Evolutionary conservation across 768 basidiomycete genomes (phyloP).

Genomic region (Termitomyces eurrhizus): DNA sequence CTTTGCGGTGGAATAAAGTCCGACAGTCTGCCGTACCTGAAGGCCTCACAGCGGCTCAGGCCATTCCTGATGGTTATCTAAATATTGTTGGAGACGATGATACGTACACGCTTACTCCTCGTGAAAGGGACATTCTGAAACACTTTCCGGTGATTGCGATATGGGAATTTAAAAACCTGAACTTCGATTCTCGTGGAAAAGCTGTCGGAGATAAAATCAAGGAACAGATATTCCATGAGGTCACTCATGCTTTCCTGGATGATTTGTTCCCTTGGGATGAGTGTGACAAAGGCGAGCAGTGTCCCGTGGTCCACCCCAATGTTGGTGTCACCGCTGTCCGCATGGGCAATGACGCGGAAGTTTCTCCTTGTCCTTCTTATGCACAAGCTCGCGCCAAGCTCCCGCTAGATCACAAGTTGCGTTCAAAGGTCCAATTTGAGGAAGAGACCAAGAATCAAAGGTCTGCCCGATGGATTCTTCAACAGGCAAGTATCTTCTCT

Average conservation of each 20-base stretch:
- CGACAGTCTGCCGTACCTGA: not conserved
- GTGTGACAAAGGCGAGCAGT: not conserved
- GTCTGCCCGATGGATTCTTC: not conserved
- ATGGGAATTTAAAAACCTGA: not conserved
- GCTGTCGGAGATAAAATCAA: not conserved
- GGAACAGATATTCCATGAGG: not conserved
- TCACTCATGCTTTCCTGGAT: not conserved
- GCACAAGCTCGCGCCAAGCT: not conserved
- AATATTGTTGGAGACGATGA: not conserved
- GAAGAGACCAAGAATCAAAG: not conserved
- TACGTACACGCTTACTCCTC: not conserved
- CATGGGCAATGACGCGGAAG: not conserved
- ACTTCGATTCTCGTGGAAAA: not conserved
- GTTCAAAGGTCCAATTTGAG: not conserved
- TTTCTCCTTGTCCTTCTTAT: not conserved
- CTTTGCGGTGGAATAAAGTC: not conserved
- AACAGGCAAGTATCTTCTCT: not conserved
- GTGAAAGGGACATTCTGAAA: not conserved
- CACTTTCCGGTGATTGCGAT: not conserved
- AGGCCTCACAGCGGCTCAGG: not conserved
- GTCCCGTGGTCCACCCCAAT: not conserved
- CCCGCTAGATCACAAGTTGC: too few species aligned
- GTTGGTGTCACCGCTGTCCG: not conserved
- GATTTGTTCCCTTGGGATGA: not conserved
- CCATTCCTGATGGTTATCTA: too few species aligned